Evolutionary conservation across 495 filamentous ascomycete genomes (phyloP).

Genomic region (Choiromyces venosus): DNA sequence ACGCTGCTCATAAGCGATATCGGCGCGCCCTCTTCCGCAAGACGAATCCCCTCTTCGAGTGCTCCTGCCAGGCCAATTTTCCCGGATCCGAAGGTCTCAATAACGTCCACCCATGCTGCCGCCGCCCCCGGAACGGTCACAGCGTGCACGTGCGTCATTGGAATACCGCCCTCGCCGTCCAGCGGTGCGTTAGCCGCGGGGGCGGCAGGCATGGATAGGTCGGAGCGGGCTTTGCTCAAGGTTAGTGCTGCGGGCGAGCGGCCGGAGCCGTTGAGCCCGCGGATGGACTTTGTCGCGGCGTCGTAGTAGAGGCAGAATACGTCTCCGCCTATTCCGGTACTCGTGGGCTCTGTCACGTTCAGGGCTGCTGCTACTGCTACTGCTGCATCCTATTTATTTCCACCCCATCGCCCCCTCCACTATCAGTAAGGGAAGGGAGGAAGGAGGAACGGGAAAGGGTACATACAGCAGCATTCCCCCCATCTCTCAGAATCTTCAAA

Average conservation of each 20-base stretch:
- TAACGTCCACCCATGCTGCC: slow-evolving; percentile 87
- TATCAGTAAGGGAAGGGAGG: slow-evolving; percentile 3
- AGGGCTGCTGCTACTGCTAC: slow-evolving; percentile 84
- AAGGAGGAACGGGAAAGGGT: neutral
- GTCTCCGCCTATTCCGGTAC: slow-evolving; percentile 95
- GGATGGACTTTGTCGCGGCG: slow-evolving; percentile 71
- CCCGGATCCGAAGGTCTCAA: slow-evolving; percentile 88
- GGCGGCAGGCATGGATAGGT: slow-evolving; percentile 51
- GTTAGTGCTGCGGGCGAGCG: slow-evolving; percentile 65
- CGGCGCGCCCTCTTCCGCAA: slow-evolving; percentile 84
- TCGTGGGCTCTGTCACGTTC: slow-evolving; percentile 89
- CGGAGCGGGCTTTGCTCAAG: slow-evolving; percentile 61
- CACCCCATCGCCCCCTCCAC: too few relatives aligned
- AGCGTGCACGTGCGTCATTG: slow-evolving; percentile 68
- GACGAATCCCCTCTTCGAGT: slow-evolving; percentile 72
- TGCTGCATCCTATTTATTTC: slow-evolving; percentile 82
- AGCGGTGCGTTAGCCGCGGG: neutral
- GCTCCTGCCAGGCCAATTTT: slow-evolving; percentile 74
- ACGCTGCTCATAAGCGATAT: slow-evolving; percentile 71
- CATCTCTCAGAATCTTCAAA: slow-evolving; percentile 71
- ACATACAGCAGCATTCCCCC: slow-evolving; percentile 88
- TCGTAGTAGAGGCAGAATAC: slow-evolving; percentile 97
- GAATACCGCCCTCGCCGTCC: slow-evolving; percentile 49
- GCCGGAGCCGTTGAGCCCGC: slow-evolving; percentile 85
- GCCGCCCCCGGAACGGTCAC: slow-evolving; percentile 86